phyloP scores from a whole-genome alignment of 257 asterid genomes.

The Lithospermum erythrorhizon region DNA sequence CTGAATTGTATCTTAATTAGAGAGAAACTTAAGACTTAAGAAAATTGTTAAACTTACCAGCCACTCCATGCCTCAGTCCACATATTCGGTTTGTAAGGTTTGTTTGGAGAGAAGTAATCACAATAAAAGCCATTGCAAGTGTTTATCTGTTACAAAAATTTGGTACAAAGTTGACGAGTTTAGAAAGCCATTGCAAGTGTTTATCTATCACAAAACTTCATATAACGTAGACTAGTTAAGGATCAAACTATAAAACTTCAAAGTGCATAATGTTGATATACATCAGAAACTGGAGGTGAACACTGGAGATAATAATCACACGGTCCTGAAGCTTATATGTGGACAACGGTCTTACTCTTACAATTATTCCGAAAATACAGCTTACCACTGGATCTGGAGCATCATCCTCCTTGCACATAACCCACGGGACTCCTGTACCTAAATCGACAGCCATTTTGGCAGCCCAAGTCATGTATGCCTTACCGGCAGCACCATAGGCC shows the following conservation, averaged over 20 bases:
- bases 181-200: neutral
- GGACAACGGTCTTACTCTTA: neutral
- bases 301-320: neutral
- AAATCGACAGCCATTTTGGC: constrained; percentile 80
- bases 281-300: neutral
- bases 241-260: too few species aligned
- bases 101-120: constrained; percentile 83
- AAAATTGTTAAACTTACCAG: constrained; percentile 41
- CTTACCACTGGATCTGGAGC: constrained; percentile 98
- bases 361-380: neutral
- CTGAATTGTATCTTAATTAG: neutral
- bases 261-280: neutral
- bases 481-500: constrained; percentile 56
- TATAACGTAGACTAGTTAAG: too few species aligned
- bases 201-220: neutral
- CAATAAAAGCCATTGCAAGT: constrained; percentile 94
- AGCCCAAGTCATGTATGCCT: constrained; percentile 81
- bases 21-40: constrained; percentile 1
- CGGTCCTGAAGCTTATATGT: neutral
- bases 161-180: constrained; percentile 1
- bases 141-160: constrained; percentile 56
- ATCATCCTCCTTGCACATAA: constrained; percentile 90
- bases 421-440: constrained; percentile 89
- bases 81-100: constrained; percentile 72
- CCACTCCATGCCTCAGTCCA: constrained; percentile 99